These are phyloP conservation scores for Lizonia empirigonia DNA, from an alignment of 2,329 filamentous ascomycete genomes.

Conservation along the genomic window DNA sequence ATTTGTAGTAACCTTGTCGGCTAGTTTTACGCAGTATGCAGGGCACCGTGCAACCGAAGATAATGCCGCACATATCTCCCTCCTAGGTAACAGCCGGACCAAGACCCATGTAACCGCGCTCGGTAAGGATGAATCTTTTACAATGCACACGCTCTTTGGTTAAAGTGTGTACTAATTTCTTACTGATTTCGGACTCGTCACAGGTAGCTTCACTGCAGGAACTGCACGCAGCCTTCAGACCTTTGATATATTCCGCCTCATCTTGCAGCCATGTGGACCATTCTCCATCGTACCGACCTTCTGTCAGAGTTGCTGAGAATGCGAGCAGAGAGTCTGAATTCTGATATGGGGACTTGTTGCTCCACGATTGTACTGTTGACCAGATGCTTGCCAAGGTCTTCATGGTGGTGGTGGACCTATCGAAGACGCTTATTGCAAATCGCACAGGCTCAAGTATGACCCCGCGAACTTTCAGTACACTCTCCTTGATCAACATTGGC, in stretches of 20 bases:
- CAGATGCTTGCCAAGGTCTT: not conserved
- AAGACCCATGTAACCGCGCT: not conserved
- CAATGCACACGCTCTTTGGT: not conserved
- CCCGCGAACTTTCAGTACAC: not conserved
- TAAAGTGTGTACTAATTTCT: not conserved
- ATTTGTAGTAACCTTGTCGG: not conserved
- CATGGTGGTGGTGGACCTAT: not conserved
- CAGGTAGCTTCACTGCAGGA: not conserved
- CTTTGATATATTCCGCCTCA: not conserved
- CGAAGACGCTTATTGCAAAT: not conserved
- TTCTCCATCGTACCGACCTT: not conserved
- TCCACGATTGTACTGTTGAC: not conserved
- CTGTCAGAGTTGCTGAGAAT: not conserved
- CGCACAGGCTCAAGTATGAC: not conserved
- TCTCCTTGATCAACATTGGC: not conserved
- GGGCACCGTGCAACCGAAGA: not conserved
- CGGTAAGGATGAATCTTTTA: not conserved
- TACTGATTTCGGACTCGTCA: not conserved
- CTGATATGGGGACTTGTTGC: not conserved
- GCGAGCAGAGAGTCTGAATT: not conserved
- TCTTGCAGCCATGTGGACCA: not conserved
- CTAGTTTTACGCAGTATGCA: not conserved
- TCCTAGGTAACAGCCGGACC: not conserved
- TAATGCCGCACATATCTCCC: not conserved
- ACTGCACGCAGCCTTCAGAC: not conserved